Base-by-base conservation (phyloP, 331 rosid genomes). In the Rhamnella rubrinervis region DNA sequence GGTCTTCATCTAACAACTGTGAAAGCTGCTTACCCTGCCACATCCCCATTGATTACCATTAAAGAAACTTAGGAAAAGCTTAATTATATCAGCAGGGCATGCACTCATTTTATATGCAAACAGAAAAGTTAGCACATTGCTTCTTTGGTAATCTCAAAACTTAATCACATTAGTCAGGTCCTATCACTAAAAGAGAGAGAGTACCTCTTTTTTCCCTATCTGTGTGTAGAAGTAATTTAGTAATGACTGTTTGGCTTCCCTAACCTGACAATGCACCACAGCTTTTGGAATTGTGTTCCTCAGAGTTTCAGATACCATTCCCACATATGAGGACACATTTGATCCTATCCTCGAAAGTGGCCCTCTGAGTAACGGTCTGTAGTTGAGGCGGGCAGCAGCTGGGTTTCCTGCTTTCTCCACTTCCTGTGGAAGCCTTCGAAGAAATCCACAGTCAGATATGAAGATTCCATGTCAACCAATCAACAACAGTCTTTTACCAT, bases 391-490 rank as follows among this genome's bases (percentile, higher is more conserved):
- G 80, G n/a, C 61, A 0, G 73, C 66, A 39, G 84, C 76, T 18
- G 93, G 85, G 71, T 57, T 76, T 67, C 82, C 91, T 19, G 70
- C 72, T 74, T 81, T 89, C 70, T 91, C 98, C 63, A 78, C 75
- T 78, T 93, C 98, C 71, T 87, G 95, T 17, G 98, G 98, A 80
- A 93, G 96, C 66, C 74, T 87, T 55, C 98, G 87, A 93, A 93
- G 88, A 93, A 93, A 28, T 93, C 98, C 65, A 87, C 98, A 8
- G 98, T 93, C 75, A 93, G 74, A 75, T 91, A 93, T 17, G 98
- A 91, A 58, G 98, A 71, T 78, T 93, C 97, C 98, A 93, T 93
- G 75, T 93, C 97, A 65, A 93, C 98, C 59, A 93, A 88, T 53
- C 98, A 35, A 89, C 39, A 40, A 91, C 87, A 19, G 97, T 75